Conservation (phyloP, 2,329 filamentous ascomycete genomes). For the Penicillium occitanis region DNA sequence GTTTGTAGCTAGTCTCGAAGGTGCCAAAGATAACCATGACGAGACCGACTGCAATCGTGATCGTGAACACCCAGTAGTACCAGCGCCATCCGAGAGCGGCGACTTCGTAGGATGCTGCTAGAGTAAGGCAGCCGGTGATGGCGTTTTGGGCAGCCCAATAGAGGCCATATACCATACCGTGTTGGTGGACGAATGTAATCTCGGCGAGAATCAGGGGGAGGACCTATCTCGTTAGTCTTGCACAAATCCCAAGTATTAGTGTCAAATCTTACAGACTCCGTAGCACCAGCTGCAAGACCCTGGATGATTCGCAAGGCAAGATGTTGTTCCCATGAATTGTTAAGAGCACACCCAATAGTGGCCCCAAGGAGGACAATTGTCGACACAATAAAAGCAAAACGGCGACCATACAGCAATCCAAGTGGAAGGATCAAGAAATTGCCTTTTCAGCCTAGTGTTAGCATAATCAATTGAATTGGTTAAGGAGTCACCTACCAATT, state of each 20-base stretch:
- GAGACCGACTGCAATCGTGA: conserved; percentile 36
- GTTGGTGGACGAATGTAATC: conserved; percentile 44
- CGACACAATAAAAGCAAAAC: conserved; percentile 38
- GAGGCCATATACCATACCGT: conserved; percentile 37
- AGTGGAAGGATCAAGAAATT: conserved; percentile 43
- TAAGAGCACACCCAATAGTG: conserved; percentile 37
- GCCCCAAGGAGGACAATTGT: conserved; percentile 34
- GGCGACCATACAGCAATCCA: conserved; percentile 40
- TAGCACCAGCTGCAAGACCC: conserved; percentile 41
- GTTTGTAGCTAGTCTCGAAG: conserved; percentile 45
- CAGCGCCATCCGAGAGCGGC: conserved; percentile 42
- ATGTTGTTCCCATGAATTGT: conserved; percentile 38
- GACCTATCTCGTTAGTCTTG: not conserved
- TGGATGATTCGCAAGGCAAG: conserved; percentile 40
- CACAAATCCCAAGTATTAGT: not conserved
- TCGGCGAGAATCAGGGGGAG: conserved; percentile 44
- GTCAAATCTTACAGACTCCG: conserved; percentile 33
- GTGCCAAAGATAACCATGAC: conserved; percentile 41
- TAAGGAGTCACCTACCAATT: conserved; percentile 30
- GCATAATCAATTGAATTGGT: not conserved
- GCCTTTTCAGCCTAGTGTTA: conserved; percentile 21
- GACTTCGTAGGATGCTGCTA: conserved; percentile 39
- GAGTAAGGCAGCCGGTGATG: conserved; percentile 34
- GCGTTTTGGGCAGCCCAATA: conserved; percentile 44
- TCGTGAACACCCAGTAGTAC: conserved; percentile 45